phyloP scores from a whole-genome alignment of 169 alveolate species.

The Plasmodium yoelii region DNA sequence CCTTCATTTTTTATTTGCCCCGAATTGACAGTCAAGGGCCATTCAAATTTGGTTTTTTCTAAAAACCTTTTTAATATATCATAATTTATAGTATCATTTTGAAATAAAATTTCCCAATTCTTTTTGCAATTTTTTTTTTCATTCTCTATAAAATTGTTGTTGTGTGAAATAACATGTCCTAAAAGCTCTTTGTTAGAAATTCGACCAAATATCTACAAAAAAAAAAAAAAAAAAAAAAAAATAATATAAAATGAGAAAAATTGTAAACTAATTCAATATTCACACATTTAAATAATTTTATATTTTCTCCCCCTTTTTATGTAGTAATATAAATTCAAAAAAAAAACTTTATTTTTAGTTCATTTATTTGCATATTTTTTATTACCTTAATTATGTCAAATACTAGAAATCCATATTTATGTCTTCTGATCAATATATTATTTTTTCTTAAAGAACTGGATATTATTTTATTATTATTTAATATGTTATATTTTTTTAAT shows the following conservation, averaged over 20 bases:
- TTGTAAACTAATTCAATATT: not conserved
- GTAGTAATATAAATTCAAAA: not conserved
- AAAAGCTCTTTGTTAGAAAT: conserved; percentile 53
- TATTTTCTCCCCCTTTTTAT: not conserved
- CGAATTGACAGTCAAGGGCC: conserved; percentile 75
- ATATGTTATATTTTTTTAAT: too few relatives aligned
- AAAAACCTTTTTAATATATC: conserved; percentile 33
- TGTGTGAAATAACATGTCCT: conserved; percentile 74
- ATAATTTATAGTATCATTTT: conserved; percentile 28
- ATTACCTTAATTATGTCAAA: conserved; percentile 69
- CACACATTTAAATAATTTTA: not conserved
- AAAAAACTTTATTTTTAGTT: not conserved
- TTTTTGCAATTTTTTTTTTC: conserved; percentile 25
- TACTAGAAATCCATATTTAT: conserved; percentile 15
- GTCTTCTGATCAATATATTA: conserved; percentile 3
- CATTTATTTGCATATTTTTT: not conserved
- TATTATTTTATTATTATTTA: too few relatives aligned
- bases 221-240: too few relatives aligned
- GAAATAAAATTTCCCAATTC: conserved; percentile 66
- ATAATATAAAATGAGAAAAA: not conserved
- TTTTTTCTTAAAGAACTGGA: not conserved
- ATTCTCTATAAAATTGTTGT: conserved; percentile 60
- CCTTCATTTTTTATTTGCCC: conserved; percentile 76
- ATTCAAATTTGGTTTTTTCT: conserved; percentile 45
- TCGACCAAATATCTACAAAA: conserved; percentile 73